phyloP scores from a whole-genome alignment of 345 rosid genomes.

The Draba incana region DNA sequence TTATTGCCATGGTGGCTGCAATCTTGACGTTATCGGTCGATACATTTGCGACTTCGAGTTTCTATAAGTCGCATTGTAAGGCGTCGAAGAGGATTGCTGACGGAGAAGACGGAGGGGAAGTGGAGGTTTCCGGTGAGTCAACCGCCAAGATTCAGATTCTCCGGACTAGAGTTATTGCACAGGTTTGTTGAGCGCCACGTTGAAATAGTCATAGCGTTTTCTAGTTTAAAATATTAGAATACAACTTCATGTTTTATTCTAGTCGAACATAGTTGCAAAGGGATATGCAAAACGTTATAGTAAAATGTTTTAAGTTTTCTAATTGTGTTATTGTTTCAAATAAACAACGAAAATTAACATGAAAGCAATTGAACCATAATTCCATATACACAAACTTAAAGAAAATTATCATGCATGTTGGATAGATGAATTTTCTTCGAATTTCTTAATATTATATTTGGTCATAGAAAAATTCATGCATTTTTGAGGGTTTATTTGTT shows the following conservation, averaged over 20 bases:
- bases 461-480: slow-evolving; percentile 11
- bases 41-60: slow-evolving; percentile 48
- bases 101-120: slow-evolving; percentile 20
- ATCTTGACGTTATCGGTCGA: slow-evolving; percentile 50
- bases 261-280: neutral
- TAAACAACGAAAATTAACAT: neutral
- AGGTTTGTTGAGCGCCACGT: slow-evolving; percentile 40
- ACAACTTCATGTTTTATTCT: too few species aligned
- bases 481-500: slow-evolving; percentile 1
- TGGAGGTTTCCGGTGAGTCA: slow-evolving; percentile 14
- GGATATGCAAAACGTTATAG: neutral
- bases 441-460: neutral
- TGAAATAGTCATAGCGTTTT: slow-evolving; percentile 7
- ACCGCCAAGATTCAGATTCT: slow-evolving; percentile 39
- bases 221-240: neutral
- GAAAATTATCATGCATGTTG: neutral
- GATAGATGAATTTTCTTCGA: neutral
- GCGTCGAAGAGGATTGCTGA: slow-evolving; percentile 13
- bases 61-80: slow-evolving; percentile 45
- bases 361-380: neutral
- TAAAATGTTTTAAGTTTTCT: neutral
- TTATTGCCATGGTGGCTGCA: slow-evolving; percentile 53
- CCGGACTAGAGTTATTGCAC: slow-evolving; percentile 52
- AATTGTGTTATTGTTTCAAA: neutral
- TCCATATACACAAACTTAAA: neutral